Conservation (phyloP, 805 yeast genomes). For the Yarrowia sp. region DNA sequence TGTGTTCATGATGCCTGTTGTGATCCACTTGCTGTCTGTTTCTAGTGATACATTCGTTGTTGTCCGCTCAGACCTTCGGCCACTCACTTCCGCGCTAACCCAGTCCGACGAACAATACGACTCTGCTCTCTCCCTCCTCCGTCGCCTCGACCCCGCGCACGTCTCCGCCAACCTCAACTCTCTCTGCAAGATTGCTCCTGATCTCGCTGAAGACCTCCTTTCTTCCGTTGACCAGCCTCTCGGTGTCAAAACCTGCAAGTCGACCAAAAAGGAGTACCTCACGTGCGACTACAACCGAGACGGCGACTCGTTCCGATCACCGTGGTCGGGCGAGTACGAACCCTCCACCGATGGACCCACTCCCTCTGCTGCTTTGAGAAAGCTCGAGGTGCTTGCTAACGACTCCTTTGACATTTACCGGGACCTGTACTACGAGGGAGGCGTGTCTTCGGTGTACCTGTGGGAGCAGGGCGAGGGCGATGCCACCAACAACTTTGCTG, state of each 20-base stretch:
- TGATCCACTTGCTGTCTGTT: too few relatives aligned
- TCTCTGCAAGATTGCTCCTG: conserved; percentile 56
- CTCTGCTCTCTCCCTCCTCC: conserved; percentile 73
- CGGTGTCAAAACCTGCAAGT: conserved; percentile 49
- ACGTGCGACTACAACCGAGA: conserved; percentile 95
- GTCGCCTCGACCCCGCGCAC: conserved; percentile 70
- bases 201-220: conserved; percentile 80
- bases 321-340: conserved; percentile 78
- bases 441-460: conserved; percentile 79
- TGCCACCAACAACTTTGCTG: conserved; percentile 64
- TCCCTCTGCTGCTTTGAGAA: conserved; percentile 66
- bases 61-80: background rate
- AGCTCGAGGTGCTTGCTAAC: conserved; percentile 76
- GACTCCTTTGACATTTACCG: conserved; percentile 90
- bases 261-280: conserved; percentile 57
- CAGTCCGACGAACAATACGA: conserved; percentile 55
- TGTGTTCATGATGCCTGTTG: too few relatives aligned
- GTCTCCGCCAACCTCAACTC: conserved; percentile 48
- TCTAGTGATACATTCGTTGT: too few relatives aligned
- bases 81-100: background rate
- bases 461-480: conserved; percentile 71
- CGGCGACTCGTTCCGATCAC: conserved; percentile 87
- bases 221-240: conserved; percentile 87
- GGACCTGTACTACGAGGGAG: conserved; percentile 94
- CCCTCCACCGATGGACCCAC: conserved; percentile 63